Conservation (phyloP, 345 rosid genomes). For the Erucastrum elatum region DNA sequence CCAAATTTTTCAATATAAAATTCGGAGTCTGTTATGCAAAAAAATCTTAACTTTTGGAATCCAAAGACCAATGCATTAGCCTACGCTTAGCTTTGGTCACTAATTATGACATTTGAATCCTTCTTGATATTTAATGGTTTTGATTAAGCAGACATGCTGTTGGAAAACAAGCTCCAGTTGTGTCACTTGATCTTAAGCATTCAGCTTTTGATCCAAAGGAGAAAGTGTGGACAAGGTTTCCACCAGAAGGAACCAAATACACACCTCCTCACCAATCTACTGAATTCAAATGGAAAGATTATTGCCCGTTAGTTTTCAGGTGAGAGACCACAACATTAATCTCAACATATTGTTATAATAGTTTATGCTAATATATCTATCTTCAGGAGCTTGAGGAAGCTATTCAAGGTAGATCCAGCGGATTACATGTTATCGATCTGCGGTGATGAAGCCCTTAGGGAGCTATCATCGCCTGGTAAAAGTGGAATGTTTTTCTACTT, state of each 20-base stretch:
- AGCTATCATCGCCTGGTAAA: conserved; percentile 96
- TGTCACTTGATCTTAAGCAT: conserved; percentile 47
- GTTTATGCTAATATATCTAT: conserved; percentile 24
- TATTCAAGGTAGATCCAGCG: conserved; percentile 93
- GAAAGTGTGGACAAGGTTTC: too few relatives aligned
- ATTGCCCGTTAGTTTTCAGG: conserved; percentile 74
- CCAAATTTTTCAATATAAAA: too few relatives aligned
- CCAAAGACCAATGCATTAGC: too few relatives aligned
- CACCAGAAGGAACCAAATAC: too few relatives aligned
- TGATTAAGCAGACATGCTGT: too few relatives aligned
- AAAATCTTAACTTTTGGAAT: too few relatives aligned
- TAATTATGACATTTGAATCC: too few relatives aligned
- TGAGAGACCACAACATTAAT: conserved; percentile 13
- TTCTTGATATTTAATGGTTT: too few relatives aligned
- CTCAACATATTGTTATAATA: background rate
- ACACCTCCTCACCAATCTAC: conserved; percentile 4
- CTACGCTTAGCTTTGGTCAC: too few relatives aligned
- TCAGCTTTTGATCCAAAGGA: conserved; percentile 76
- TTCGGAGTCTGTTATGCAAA: too few relatives aligned
- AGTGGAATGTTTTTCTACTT: conserved; percentile 33
- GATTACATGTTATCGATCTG: conserved; percentile 95
- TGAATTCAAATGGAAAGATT: conserved; percentile 92
- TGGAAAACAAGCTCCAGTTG: too few relatives aligned
- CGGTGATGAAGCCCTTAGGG: conserved; percentile 90
- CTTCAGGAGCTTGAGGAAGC: conserved; percentile 74